Evolutionary conservation across 352 stramenopile genomes (phyloP), one percentile per base, ranked within the genome.

Genomic region (Pythium apleroticum): DNA sequence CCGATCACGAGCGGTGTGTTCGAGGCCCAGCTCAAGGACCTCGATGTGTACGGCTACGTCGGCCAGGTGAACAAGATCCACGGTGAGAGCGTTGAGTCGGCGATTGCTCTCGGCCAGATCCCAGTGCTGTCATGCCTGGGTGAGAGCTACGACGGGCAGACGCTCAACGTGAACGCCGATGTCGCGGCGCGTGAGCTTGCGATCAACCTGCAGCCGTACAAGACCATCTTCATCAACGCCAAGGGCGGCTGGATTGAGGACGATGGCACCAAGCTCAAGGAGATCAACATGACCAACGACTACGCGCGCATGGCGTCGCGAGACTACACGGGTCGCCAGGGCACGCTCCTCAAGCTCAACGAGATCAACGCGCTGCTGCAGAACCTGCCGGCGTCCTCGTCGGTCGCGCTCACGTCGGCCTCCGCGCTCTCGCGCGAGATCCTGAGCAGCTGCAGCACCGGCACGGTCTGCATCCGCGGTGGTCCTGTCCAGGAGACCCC

Each of bases 321-420:
- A 17, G 87, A 96, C 77, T 97, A 96, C 74, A 93, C 83, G 22
- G 89, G 89, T 17, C 88, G 89, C 37, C 88, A 97, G 60, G 89
- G 89, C 52, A 97, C 89, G 57, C 78, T 96, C n/a, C 78, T 97
- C 57, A 96, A 97, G 78, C 77, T 97, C 17, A 96, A 95, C 58
- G 89, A 97, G 74, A 96, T 97, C 70, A 89, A 96, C 71, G 73
- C 76, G 31, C 76, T 97, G 20, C 72, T 96, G 43, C 74, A 93
- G 59, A 79, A 78, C 33, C 69, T 96, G 33, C 87, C 89, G 15
- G 77, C 75, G 37, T 81, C 82, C 20, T 94, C 88, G 19, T 93
- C 89, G 0, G 89, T 97, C 28, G 81, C 89, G 35, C 83, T 97
- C 49, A 95, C 86, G n/a, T 94, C 86, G 17, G 86, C 89, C 2